phyloP scores from a whole-genome alignment of 2,329 filamentous ascomycete species.

The Waltergamsia citrina region DNA sequence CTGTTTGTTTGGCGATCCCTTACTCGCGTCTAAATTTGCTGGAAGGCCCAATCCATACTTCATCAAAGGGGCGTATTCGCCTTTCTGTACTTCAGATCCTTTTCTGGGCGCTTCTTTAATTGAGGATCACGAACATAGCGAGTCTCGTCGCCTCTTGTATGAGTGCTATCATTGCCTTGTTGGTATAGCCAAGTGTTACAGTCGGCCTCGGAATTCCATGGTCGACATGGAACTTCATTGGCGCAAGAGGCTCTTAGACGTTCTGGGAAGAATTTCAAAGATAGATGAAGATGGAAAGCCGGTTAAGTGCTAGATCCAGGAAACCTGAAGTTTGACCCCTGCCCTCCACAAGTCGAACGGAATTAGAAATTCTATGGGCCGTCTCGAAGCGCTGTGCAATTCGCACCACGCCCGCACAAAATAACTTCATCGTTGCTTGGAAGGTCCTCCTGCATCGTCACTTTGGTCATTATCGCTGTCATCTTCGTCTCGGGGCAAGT shows the following conservation, averaged over 20 bases:
- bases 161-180: neutral
- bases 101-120: neutral
- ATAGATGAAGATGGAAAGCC: neutral
- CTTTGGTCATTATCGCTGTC: constrained; percentile 26
- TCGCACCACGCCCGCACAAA: too few relatives aligned
- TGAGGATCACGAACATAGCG: neutral
- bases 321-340: too few relatives aligned
- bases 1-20: constrained; percentile 49
- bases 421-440: neutral
- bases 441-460: neutral
- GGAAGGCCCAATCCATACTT: neutral
- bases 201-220: neutral
- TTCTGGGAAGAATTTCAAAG: neutral
- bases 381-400: too few relatives aligned
- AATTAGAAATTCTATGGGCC: too few relatives aligned
- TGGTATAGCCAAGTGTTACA: neutral
- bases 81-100: neutral
- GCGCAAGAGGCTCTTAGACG: neutral
- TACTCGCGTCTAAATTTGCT: constrained; percentile 29
- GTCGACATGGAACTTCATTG: constrained; percentile 1
- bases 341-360: too few relatives aligned
- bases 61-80: neutral
- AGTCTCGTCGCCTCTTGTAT: constrained; percentile 1
- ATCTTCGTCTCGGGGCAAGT: constrained; percentile 70
- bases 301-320: too few relatives aligned